Conservation (phyloP, 208 protist genomes). For the Leishmania gerbilli region DNA sequence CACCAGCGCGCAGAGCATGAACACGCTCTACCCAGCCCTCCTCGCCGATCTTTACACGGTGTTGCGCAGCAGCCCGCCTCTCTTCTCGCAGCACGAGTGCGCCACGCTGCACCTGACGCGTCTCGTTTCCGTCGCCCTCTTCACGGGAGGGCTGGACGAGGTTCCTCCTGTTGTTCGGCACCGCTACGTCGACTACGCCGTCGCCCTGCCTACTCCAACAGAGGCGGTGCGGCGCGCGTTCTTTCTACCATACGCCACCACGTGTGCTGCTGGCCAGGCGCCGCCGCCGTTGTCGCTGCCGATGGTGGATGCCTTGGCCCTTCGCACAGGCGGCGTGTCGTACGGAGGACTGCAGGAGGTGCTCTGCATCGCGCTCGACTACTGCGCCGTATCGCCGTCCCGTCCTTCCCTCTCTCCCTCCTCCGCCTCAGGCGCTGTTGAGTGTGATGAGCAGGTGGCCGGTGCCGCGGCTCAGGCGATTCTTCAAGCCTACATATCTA, state of each 20-base stretch:
- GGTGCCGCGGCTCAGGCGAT: constrained; percentile 32
- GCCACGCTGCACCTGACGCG: constrained; percentile 23
- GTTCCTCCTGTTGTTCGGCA: constrained; percentile 46
- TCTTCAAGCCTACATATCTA: constrained; percentile 48
- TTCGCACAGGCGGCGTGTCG: constrained; percentile 66
- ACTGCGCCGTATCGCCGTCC: background rate
- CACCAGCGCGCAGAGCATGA: background rate
- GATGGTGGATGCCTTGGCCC: constrained; percentile 43
- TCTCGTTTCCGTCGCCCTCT: constrained; percentile 48
- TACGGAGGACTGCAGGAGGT: constrained; percentile 69
- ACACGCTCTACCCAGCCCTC: constrained; percentile 39
- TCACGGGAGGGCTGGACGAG: constrained; percentile 46
- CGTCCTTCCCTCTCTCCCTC: background rate
- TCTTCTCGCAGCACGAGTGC: constrained; percentile 38
- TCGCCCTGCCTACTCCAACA: constrained; percentile 55
- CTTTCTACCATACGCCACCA: constrained; percentile 21
- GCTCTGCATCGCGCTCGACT: constrained; percentile 15
- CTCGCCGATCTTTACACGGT: constrained; percentile 63
- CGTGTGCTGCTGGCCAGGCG: background rate
- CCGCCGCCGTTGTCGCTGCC: constrained; percentile 1
- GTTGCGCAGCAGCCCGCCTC: constrained; percentile 39
- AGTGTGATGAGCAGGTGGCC: constrained; percentile 4
- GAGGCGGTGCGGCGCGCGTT: constrained; percentile 56
- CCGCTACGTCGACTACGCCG: constrained; percentile 48
- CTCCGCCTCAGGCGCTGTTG: background rate